Percentiles rank a stretch among this genome's conserved stretches.
These are phyloP conservation scores for Heterobasidion occidentale DNA, from an alignment of 1,284 basidiomycete genomes.

Conservation along the genomic window DNA sequence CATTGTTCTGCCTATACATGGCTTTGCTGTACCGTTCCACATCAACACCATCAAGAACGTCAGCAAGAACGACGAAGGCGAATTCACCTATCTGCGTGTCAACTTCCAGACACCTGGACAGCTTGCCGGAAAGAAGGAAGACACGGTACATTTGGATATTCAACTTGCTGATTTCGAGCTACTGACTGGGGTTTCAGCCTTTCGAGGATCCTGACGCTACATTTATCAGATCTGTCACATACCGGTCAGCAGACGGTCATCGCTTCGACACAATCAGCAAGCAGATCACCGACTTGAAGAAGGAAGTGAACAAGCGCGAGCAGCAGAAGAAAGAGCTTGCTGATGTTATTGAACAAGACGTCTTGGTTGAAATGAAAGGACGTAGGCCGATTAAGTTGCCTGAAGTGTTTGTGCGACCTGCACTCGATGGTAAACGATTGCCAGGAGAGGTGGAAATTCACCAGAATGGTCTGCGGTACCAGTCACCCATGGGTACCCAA, in stretches of 20 bases:
- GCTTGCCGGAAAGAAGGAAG: conserved; percentile 97
- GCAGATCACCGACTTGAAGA: conserved; percentile 93
- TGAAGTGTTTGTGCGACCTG: conserved; percentile 92
- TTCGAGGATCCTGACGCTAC: conserved; percentile 97
- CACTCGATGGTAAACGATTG: conserved; percentile 86
- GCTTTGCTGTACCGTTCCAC: conserved; percentile 96
- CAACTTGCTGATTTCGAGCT: background rate
- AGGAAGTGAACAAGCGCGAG: conserved; percentile 94
- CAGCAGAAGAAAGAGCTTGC: conserved; percentile 98
- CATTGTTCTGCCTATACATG: conserved; percentile 89
- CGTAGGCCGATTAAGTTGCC: conserved; percentile 78
- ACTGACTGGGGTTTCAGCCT: conserved; percentile 42
- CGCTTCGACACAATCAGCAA: conserved; percentile 88
- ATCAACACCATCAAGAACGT: conserved; percentile 98
- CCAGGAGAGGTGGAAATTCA: conserved; percentile 98
- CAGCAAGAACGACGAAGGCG: conserved; percentile 95
- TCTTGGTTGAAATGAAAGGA: conserved; percentile 81
- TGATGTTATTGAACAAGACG: conserved; percentile 94
- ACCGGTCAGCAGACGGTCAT: conserved; percentile 83
- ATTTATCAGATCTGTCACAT: conserved; percentile 93
- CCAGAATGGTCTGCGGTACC: conserved; percentile 93
- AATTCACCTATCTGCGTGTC: conserved; percentile 91
- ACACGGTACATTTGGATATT: conserved; percentile 57
- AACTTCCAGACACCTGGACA: conserved; percentile 99
- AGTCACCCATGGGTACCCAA: conserved; percentile 82